Evolutionary conservation across 225 moss, liverwort and hornwort species (phyloP).

Genomic region (Physcomitrium patens): DNA sequence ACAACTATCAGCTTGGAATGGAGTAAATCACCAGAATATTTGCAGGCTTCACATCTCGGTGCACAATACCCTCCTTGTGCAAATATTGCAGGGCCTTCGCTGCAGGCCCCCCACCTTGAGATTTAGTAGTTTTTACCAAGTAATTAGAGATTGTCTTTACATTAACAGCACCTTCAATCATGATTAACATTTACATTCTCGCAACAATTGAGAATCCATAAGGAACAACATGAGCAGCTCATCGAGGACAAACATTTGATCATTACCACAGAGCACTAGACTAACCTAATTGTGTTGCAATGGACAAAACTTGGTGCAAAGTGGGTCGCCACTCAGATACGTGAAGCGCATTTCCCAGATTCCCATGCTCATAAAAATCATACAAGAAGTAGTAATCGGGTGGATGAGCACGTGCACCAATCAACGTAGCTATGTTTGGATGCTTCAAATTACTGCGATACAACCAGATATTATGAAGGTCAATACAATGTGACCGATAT

Average conservation of each 20-base stretch:
- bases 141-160: not conserved
- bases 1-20: constrained; percentile 3
- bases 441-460: constrained; percentile 55
- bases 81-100: constrained; percentile 62
- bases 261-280: constrained; percentile 25
- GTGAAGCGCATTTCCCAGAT: constrained; percentile 68
- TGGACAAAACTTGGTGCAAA: constrained; percentile 51
- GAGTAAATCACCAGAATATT: constrained; percentile 59
- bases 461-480: not conserved
- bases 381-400: constrained; percentile 67
- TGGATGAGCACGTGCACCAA: constrained; percentile 69
- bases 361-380: constrained; percentile 61
- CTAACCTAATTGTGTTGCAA: constrained; percentile 62
- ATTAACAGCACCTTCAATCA: not conserved
- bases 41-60: constrained; percentile 76
- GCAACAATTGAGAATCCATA: constrained; percentile 3
- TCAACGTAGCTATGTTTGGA: constrained; percentile 59
- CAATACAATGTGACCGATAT: constrained; percentile 8
- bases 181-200: not conserved
- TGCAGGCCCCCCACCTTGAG: constrained; percentile 37
- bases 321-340: constrained; percentile 69
- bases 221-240: constrained; percentile 8
- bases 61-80: constrained; percentile 64
- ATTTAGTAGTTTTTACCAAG: constrained; percentile 2
- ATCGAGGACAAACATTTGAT: not conserved